Percentiles rank a stretch among this genome's conserved stretches.
Evolutionary conservation across 2,329 filamentous ascomycete genomes (phyloP).

Genomic region (Penicillium verrucosum): DNA sequence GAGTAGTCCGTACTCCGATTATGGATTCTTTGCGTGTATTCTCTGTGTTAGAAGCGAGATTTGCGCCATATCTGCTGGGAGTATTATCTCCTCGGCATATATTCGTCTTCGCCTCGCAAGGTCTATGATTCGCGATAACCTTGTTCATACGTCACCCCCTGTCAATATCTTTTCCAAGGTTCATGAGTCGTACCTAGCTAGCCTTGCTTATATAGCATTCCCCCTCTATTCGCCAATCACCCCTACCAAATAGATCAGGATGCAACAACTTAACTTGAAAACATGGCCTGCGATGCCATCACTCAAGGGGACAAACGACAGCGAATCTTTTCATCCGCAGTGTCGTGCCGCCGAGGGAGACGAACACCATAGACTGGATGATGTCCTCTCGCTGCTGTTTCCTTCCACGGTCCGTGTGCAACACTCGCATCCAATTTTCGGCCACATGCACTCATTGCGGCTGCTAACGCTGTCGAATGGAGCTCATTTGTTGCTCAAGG

Average conservation of each 20-base stretch:
- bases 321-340: background rate
- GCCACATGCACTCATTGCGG: constrained; percentile 37
- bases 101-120: background rate
- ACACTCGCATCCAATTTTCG: constrained; percentile 21
- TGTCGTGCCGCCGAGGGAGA: constrained; percentile 8
- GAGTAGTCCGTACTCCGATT: background rate
- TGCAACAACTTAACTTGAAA: constrained; percentile 10
- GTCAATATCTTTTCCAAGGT: background rate
- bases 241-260: background rate
- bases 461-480: constrained; percentile 40
- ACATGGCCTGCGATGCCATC: constrained; percentile 8
- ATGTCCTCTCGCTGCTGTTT: constrained; percentile 33
- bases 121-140: background rate
- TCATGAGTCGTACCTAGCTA: background rate
- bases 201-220: background rate
- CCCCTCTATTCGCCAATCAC: background rate
- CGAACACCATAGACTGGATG: constrained; percentile 26
- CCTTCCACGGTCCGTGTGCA: constrained; percentile 31
- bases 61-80: background rate
- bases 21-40: constrained; percentile 8
- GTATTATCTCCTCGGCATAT: background rate
- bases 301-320: constrained; percentile 3
- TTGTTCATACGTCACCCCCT: background rate
- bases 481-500: constrained; percentile 37
- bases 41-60: constrained; percentile 2